These are phyloP conservation scores for Coniella vitis DNA, from an alignment of 2,329 filamentous ascomycete genomes.

Conservation along the genomic window DNA sequence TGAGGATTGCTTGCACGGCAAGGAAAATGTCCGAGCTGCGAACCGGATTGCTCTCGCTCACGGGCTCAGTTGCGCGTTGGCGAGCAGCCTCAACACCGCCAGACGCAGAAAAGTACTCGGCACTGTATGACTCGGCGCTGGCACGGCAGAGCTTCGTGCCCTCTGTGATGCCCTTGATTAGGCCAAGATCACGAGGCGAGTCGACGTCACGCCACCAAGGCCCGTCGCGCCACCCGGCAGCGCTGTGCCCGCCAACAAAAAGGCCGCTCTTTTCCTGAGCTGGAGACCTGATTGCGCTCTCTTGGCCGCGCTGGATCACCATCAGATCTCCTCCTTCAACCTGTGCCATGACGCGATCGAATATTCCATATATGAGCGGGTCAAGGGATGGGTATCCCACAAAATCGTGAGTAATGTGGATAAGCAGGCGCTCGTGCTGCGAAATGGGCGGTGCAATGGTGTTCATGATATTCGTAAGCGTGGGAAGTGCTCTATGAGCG, in stretches of 20 bases:
- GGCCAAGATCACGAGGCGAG: slow-evolving; percentile 66
- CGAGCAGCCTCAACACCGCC: slow-evolving; percentile 79
- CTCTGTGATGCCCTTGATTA: slow-evolving; percentile 73
- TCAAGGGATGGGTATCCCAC: slow-evolving; percentile 92
- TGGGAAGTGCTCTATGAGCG: slow-evolving; percentile 79
- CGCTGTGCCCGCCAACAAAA: slow-evolving; percentile 43
- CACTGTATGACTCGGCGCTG: slow-evolving; percentile 79
- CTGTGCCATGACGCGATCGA: slow-evolving; percentile 96
- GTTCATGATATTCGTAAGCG: slow-evolving; percentile 90
- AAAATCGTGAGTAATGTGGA: slow-evolving; percentile 95
- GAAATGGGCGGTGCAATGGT: slow-evolving; percentile 94
- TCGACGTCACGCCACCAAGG: slow-evolving; percentile 86
- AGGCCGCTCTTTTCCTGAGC: slow-evolving; percentile 29
- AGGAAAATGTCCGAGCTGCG: slow-evolving; percentile 93
- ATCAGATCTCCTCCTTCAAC: slow-evolving; percentile 94
- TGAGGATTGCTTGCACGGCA: slow-evolving; percentile 79
- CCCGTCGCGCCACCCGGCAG: slow-evolving; percentile 79
- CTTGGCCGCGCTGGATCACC: slow-evolving; percentile 87
- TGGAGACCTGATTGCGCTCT: slow-evolving; percentile 60
- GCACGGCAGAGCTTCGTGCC: slow-evolving; percentile 88
- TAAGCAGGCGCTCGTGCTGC: slow-evolving; percentile 91
- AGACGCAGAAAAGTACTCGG: slow-evolving; percentile 71
- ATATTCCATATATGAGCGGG: slow-evolving; percentile 83
- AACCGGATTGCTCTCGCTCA: slow-evolving; percentile 82
- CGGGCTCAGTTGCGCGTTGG: slow-evolving; percentile 67